Evolutionary conservation across 169 alveolate genomes (phyloP).

Genomic region (Cryptosporidium ryanae): DNA sequence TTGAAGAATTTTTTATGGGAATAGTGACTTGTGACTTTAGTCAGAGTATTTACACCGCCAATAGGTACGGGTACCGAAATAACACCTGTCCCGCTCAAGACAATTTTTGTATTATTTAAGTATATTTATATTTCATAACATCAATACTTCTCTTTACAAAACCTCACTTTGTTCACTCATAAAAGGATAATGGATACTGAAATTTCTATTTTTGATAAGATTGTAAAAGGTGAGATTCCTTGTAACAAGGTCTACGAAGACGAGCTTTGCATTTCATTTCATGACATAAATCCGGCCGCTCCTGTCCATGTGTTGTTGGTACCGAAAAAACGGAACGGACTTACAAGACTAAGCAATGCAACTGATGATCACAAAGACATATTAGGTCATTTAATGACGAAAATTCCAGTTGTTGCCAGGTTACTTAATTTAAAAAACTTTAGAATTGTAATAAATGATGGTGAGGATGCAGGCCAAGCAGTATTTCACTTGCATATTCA

Average conservation of each 20-base stretch:
- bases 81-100: no score
- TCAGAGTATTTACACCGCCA: no score
- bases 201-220: slow-evolving; percentile 83
- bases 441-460: slow-evolving; percentile 92
- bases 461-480: slow-evolving; percentile 90
- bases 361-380: slow-evolving; percentile 85
- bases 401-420: slow-evolving; percentile 86
- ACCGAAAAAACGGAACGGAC: slow-evolving; percentile 90
- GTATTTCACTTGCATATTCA: slow-evolving; percentile 92
- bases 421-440: slow-evolving; percentile 87
- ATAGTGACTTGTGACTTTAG: no score
- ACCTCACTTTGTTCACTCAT: no score
- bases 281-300: slow-evolving; percentile 92
- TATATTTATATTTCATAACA: no score
- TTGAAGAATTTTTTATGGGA: no score
- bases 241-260: slow-evolving; percentile 84
- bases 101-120: no score
- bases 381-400: slow-evolving; percentile 90
- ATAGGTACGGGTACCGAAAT: no score
- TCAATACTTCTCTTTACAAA: no score
- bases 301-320: slow-evolving; percentile 91
- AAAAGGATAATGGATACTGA: slow-evolving; percentile 43
- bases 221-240: slow-evolving; percentile 82
- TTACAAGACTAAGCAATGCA: slow-evolving; percentile 88
- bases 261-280: slow-evolving; percentile 89